Conservation (phyloP, 176 grass and related monocot species). For the Oryza brachyantha region DNA sequence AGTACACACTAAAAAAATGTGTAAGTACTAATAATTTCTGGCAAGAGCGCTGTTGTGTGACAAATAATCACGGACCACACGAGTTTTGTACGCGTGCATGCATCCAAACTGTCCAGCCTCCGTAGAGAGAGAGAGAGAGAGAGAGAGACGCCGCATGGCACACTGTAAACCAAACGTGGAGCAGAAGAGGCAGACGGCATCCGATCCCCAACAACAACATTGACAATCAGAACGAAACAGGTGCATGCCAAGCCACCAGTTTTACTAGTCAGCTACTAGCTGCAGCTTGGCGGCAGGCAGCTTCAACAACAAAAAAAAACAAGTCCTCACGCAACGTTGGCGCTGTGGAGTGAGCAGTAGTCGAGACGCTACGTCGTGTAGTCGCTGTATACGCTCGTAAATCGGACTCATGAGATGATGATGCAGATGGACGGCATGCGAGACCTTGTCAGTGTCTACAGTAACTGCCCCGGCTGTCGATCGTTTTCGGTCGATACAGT, state of each 20-base stretch:
- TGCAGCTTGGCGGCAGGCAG: not conserved
- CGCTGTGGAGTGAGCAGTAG: not conserved
- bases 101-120: not conserved
- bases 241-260: not conserved
- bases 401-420: not conserved
- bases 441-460: not conserved
- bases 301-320: too few species aligned
- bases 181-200: not conserved
- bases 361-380: not conserved
- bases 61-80: not conserved
- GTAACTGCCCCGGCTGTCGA: not conserved
- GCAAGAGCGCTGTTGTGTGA: not conserved
- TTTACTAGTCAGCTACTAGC: slow-evolving; percentile 22
- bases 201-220: not conserved
- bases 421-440: not conserved
- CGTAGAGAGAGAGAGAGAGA: too few species aligned
- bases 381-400: not conserved
- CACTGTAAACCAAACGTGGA: not conserved
- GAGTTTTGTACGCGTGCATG: not conserved
- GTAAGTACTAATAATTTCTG: not conserved
- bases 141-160: too few species aligned
- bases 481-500: slow-evolving; percentile 25
- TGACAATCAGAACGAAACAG: not conserved
- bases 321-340: slow-evolving; percentile 26
- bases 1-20: not conserved